These are phyloP conservation scores for Apiospora phragmitis DNA, from an alignment of 2,329 filamentous ascomycete species.

Conservation along the genomic window DNA sequence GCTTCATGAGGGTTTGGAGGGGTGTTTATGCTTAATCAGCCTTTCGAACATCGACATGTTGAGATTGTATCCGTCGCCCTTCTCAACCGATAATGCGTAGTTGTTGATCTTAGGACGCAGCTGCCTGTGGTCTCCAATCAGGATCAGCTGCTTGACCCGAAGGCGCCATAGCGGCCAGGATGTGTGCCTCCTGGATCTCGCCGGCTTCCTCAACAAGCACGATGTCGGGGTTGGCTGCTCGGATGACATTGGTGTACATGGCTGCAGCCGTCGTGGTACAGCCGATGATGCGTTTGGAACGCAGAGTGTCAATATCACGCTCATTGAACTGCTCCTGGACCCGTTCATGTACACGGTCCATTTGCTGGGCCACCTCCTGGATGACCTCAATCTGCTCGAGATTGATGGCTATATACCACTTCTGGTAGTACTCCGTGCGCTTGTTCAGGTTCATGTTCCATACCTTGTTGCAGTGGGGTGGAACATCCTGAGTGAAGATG, in stretches of 20 bases:
- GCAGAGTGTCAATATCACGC: constrained; percentile 43
- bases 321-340: constrained; percentile 47
- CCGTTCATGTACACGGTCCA: constrained; percentile 41
- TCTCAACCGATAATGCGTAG: constrained; percentile 61
- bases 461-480: constrained; percentile 33
- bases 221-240: constrained; percentile 55
- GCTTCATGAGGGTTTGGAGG: constrained; percentile 54
- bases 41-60: constrained; percentile 71
- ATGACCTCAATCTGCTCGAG: constrained; percentile 51
- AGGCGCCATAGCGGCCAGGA: constrained; percentile 58
- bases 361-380: constrained; percentile 36
- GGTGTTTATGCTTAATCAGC: constrained; percentile 56
- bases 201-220: constrained; percentile 72
- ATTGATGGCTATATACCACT: constrained; percentile 48
- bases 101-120: constrained; percentile 67
- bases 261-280: constrained; percentile 73
- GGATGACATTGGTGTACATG: constrained; percentile 57
- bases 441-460: constrained; percentile 51
- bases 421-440: constrained; percentile 36
- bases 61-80: constrained; percentile 65
- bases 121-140: constrained; percentile 76
- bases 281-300: constrained; percentile 61
- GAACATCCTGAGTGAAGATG: constrained; percentile 34
- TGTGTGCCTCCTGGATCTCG: constrained; percentile 69
- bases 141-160: constrained; percentile 62